Percentiles rank a stretch among this genome's conserved stretches.
Conservation (phyloP, 495 filamentous ascomycete genomes). For the Penicillium argentinense region DNA sequence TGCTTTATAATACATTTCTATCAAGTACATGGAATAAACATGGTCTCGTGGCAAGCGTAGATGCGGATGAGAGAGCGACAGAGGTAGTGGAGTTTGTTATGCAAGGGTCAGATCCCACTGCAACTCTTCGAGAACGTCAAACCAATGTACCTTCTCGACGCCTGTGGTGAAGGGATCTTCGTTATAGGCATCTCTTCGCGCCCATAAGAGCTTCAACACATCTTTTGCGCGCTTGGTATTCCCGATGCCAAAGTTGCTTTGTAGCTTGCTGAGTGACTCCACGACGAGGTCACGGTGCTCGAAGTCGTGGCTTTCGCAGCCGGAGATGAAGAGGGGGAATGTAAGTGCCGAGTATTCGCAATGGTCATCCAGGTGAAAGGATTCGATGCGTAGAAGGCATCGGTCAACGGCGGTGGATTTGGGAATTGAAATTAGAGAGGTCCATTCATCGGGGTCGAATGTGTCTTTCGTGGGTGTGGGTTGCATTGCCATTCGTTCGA, state of each 20-base stretch:
- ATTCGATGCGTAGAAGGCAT: slow-evolving; percentile 30
- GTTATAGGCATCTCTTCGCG: slow-evolving; percentile 18
- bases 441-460: background rate
- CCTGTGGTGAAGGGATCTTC: background rate
- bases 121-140: slow-evolving; percentile 40
- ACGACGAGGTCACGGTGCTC: slow-evolving; percentile 31
- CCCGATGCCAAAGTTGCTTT: slow-evolving; percentile 43
- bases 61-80: too few species aligned
- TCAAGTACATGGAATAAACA: slow-evolving; percentile 1
- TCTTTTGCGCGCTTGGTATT: slow-evolving; percentile 45
- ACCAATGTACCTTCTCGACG: slow-evolving; percentile 32
- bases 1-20: background rate
- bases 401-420: slow-evolving; percentile 31
- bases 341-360: slow-evolving; percentile 47
- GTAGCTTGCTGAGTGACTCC: slow-evolving; percentile 29
- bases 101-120: slow-evolving; percentile 46
- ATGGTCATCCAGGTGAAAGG: slow-evolving; percentile 34
- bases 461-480: background rate
- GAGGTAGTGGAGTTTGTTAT: too few species aligned
- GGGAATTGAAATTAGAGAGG: slow-evolving; percentile 26
- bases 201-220: slow-evolving; percentile 37
- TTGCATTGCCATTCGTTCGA: slow-evolving; percentile 31
- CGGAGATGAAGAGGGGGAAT: slow-evolving; percentile 44
- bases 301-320: slow-evolving; percentile 32
- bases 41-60: background rate